phyloP scores from a whole-genome alignment of 139 green algal genomes.

The Coelastrella sp. region DNA sequence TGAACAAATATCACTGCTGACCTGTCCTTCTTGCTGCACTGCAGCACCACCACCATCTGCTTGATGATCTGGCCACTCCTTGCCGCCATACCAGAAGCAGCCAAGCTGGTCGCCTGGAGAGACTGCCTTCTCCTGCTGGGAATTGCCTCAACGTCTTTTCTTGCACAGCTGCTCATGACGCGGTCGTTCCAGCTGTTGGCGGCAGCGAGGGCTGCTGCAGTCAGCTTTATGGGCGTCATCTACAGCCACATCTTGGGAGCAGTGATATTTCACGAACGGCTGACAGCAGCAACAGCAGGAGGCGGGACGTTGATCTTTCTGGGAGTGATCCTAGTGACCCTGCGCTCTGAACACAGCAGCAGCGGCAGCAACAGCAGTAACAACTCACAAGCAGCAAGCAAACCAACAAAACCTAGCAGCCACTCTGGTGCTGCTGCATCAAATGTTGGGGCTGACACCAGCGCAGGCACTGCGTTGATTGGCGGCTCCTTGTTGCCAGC shows the following conservation, averaged over 20 bases:
- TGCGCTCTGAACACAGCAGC: not conserved
- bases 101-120: constrained; percentile 15
- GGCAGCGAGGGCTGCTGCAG: constrained; percentile 15
- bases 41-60: constrained; percentile 27
- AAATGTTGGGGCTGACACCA: too few relatives aligned
- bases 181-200: constrained; percentile 58
- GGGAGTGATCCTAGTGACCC: constrained; percentile 29
- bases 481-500: too few relatives aligned
- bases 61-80: constrained; percentile 51
- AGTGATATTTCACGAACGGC: constrained; percentile 19
- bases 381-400: not conserved
- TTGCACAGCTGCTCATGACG: constrained; percentile 56
- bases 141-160: constrained; percentile 50
- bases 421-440: too few relatives aligned
- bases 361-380: not conserved
- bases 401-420: not conserved
- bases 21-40: constrained; percentile 40
- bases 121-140: constrained; percentile 54
- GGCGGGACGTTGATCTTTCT: constrained; percentile 26
- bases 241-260: constrained; percentile 16
- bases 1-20: not conserved
- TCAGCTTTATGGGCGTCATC: constrained; percentile 11
- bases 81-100: constrained; percentile 42
- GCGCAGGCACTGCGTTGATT: too few relatives aligned
- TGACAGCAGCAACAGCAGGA: not conserved